Conservation (phyloP, 1,284 basidiomycete genomes). For the Microbotryum intermedium region DNA sequence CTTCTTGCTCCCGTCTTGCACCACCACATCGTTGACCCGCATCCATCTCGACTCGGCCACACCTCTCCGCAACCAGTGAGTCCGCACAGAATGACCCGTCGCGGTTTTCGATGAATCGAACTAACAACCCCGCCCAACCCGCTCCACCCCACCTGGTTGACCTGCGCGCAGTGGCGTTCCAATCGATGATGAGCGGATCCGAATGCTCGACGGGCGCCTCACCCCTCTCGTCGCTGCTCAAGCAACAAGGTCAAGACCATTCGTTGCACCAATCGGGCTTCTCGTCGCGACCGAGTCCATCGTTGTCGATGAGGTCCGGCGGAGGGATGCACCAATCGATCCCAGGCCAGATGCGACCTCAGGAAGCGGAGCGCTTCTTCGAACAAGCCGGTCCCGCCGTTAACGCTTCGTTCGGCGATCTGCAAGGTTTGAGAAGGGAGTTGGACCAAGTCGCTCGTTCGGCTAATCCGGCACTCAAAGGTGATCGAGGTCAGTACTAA, state of each 20-base stretch:
- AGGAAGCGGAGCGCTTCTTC: constrained; percentile 28
- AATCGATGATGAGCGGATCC: constrained; percentile 69
- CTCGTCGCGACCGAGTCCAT: neutral
- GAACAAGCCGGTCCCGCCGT: constrained; percentile 3
- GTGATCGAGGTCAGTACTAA: constrained; percentile 10
- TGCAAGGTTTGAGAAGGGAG: constrained; percentile 24
- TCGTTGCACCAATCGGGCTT: constrained; percentile 53
- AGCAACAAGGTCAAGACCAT: constrained; percentile 82
- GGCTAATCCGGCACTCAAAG: constrained; percentile 1
- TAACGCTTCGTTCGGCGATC: constrained; percentile 3
- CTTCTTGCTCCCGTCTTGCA: too few relatives aligned
- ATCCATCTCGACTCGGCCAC: too few relatives aligned
- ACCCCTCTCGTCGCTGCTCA: constrained; percentile 80
- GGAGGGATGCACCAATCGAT: neutral
- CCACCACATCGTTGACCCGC: too few relatives aligned
- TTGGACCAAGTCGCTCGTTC: constrained; percentile 13
- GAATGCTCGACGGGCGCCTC: constrained; percentile 81
- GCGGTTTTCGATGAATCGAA: too few relatives aligned
- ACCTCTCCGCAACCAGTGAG: too few relatives aligned
- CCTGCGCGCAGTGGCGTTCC: constrained; percentile 42
- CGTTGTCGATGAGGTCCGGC: neutral
- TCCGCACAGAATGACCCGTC: too few relatives aligned
- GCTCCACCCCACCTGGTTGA: too few relatives aligned
- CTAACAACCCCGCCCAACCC: too few relatives aligned
- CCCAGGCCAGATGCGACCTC: neutral